phyloP scores from a whole-genome alignment of 2,329 filamentous ascomycete genomes.

The Seiridium unicorne region DNA sequence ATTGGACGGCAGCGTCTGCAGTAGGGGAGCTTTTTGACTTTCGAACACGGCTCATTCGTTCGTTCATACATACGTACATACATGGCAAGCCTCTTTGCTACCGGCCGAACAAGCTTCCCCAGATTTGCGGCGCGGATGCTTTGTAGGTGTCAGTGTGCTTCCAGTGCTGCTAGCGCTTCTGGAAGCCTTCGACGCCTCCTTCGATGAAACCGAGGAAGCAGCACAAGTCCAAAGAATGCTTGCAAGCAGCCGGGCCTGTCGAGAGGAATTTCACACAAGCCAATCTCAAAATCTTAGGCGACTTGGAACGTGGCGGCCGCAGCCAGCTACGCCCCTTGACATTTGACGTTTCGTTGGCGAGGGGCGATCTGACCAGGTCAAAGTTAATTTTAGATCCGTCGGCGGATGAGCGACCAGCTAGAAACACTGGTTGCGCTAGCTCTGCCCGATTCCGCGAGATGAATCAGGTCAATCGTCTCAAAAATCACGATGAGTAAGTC shows the following conservation, averaged over 20 bases:
- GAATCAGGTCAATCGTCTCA: background rate
- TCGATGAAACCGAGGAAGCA: background rate
- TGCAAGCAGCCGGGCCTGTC: too few species aligned
- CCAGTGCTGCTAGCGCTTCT: background rate
- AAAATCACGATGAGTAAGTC: background rate
- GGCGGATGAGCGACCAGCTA: slow-evolving; percentile 1
- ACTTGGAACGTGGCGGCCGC: background rate
- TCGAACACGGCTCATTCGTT: background rate
- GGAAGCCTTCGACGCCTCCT: background rate
- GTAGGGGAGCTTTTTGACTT: background rate
- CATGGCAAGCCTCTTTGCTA: background rate
- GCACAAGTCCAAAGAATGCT: background rate
- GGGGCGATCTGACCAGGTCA: background rate
- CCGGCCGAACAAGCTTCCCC: background rate
- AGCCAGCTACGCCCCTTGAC: background rate
- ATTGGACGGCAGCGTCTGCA: background rate
- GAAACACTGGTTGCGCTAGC: background rate
- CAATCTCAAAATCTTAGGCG: background rate
- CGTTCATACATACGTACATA: background rate
- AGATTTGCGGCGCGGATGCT: background rate
- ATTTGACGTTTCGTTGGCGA: background rate
- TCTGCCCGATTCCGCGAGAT: background rate
- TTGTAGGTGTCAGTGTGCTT: background rate
- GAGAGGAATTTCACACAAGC: background rate
- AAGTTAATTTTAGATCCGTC: slow-evolving; percentile 5